A percentile compares a stretch with the other conserved stretches of the same genome.
These are phyloP conservation scores for Yarrowia divulgata DNA, from an alignment of 805 yeast species.

Conservation along the genomic window DNA sequence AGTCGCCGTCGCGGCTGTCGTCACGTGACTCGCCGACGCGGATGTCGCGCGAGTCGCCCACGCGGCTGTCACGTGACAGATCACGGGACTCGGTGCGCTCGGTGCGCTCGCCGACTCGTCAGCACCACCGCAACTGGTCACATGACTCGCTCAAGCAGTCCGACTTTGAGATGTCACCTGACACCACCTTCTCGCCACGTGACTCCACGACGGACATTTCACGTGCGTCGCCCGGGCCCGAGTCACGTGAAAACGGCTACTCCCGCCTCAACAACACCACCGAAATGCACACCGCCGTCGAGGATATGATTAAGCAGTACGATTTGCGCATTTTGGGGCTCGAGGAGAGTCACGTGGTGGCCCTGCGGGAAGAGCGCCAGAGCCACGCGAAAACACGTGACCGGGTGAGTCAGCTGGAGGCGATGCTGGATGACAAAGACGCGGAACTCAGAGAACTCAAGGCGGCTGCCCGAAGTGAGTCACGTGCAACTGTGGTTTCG, in stretches of 20 bases:
- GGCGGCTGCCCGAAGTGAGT: neutral
- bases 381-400: neutral
- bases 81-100: neutral
- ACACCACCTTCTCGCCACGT: constrained; percentile 11
- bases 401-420: neutral
- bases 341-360: neutral
- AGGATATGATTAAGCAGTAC: constrained; percentile 34
- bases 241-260: constrained; percentile 14
- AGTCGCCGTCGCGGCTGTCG: neutral
- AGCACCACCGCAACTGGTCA: constrained; percentile 4
- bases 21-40: neutral
- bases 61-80: neutral
- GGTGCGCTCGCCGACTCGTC: neutral
- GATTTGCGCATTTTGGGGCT: constrained; percentile 14
- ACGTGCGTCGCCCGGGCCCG: constrained; percentile 10
- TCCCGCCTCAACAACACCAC: constrained; percentile 17
- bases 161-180: constrained; percentile 11
- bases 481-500: neutral
- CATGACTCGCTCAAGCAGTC: neutral
- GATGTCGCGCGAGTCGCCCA: neutral
- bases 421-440: neutral
- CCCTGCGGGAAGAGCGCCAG: neutral
- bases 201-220: constrained; percentile 20
- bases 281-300: constrained; percentile 29
- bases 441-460: neutral